Conservation (phyloP, 2,329 filamentous ascomycete genomes). For the Cladophialophora chaetospira region DNA sequence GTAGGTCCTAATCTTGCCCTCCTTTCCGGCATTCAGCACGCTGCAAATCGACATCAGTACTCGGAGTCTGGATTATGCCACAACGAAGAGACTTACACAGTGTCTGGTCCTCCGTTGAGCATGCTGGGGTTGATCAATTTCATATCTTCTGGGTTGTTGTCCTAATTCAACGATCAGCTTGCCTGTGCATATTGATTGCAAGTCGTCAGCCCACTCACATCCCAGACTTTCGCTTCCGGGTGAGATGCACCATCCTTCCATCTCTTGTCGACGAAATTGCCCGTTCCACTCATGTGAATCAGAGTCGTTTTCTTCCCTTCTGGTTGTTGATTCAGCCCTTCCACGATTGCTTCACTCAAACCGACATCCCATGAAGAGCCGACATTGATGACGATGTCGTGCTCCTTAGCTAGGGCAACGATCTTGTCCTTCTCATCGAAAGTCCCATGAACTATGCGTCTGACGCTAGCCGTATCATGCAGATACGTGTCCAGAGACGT, state of each 20-base stretch:
- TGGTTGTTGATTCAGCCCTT: conserved; percentile 16
- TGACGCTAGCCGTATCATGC: conserved; percentile 14
- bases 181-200: background rate
- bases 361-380: conserved; percentile 19
- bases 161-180: background rate
- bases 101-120: conserved; percentile 22
- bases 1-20: conserved; percentile 20
- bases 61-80: no score
- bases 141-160: conserved; percentile 18
- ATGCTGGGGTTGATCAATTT: conserved; percentile 19
- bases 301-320: conserved; percentile 15
- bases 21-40: conserved; percentile 15
- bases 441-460: conserved; percentile 19
- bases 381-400: conserved; percentile 21
- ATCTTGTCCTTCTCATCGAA: conserved; percentile 22
- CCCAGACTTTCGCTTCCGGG: conserved; percentile 9
- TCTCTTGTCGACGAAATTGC: conserved; percentile 18
- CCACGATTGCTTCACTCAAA: conserved; percentile 18
- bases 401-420: conserved; percentile 7
- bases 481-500: conserved; percentile 13
- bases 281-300: conserved; percentile 19
- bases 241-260: conserved; percentile 15
- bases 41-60: no score
- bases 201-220: background rate
- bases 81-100: conserved; percentile 21